These are phyloP conservation scores for Cyberlindnera veronae DNA, from an alignment of 805 yeast species.

Conservation along the genomic window DNA sequence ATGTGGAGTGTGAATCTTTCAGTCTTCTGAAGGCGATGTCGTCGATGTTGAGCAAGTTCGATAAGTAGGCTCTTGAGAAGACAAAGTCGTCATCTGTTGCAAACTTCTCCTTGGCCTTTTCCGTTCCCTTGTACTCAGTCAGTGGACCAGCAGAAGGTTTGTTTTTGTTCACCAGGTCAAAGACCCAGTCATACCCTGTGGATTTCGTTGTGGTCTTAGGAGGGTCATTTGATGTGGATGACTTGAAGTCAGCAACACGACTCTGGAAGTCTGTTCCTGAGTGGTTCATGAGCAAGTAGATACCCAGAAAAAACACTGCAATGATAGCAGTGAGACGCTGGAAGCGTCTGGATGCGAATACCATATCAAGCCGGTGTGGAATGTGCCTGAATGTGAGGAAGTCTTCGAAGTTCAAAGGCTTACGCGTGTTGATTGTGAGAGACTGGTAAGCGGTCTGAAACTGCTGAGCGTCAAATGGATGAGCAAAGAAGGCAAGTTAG, in stretches of 20 bases:
- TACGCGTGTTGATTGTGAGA: no score
- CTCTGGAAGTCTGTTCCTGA: background rate
- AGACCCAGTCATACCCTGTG: constrained; percentile 24
- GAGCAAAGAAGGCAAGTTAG: no score
- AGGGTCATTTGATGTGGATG: background rate
- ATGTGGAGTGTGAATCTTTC: constrained; percentile 36
- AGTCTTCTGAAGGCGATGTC: constrained; percentile 32
- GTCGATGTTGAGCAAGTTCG: constrained; percentile 40
- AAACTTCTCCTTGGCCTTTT: constrained; percentile 43
- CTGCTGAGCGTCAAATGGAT: no score
- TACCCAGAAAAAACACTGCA: background rate
- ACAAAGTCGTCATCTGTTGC: constrained; percentile 37
- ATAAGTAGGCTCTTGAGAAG: constrained; percentile 44
- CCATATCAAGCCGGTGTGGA: background rate
- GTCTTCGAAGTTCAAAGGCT: no score
- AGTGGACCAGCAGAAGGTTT: constrained; percentile 40
- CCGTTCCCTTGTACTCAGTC: constrained; percentile 37
- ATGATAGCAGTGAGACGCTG: constrained; percentile 8
- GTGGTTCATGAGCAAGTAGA: background rate
- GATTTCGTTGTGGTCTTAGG: background rate
- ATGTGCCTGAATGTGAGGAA: no score
- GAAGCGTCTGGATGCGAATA: constrained; percentile 6
- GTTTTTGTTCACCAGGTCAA: constrained; percentile 28
- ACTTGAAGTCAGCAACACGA: constrained; percentile 4
- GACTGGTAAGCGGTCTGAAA: no score